phyloP scores from a whole-genome alignment of 2,329 filamentous ascomycete species.

The Cladophialophora immunda region DNA sequence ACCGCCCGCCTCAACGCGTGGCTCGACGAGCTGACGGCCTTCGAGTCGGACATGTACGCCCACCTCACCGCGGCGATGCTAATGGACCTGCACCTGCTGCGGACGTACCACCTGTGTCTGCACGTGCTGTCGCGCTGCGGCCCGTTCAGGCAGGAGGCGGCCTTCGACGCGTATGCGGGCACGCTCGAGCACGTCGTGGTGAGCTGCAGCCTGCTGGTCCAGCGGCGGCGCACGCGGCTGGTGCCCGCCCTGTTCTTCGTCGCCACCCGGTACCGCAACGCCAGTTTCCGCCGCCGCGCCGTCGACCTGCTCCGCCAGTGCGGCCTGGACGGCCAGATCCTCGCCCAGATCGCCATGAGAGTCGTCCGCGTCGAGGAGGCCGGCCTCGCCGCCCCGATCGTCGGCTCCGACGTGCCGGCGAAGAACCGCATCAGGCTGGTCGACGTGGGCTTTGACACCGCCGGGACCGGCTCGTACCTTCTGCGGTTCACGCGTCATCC shows the following conservation, averaged over 20 bases:
- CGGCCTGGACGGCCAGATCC: constrained; percentile 28
- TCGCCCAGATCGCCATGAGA: constrained; percentile 25
- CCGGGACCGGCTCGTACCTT: neutral
- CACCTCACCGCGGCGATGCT: neutral
- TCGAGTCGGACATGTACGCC: constrained; percentile 13
- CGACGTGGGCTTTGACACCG: constrained; percentile 6
- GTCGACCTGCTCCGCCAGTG: constrained; percentile 24
- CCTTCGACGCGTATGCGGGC: constrained; percentile 26
- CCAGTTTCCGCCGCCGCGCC: constrained; percentile 27
- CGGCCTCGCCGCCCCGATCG: constrained; percentile 17
- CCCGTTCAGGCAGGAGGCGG: constrained; percentile 27
- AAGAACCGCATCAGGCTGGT: constrained; percentile 24
- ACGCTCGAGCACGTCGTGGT: constrained; percentile 27
- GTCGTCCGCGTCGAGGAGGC: constrained; percentile 32
- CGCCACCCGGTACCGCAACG: constrained; percentile 30
- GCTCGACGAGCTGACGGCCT: constrained; percentile 19
- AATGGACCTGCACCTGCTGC: constrained; percentile 24
- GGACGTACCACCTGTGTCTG: constrained; percentile 25
- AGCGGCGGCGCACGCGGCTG: constrained; percentile 1
- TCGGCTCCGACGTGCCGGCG: constrained; percentile 30
- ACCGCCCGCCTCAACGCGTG: constrained; percentile 30
- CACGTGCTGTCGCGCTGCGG: constrained; percentile 32
- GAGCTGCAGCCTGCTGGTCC: constrained; percentile 15
- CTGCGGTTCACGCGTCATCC: constrained; percentile 20
- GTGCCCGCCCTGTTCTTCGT: constrained; percentile 34